These are phyloP conservation scores for Populus hybrid DNA, from an alignment of 441 rosid genomes.

Conservation along the genomic window DNA sequence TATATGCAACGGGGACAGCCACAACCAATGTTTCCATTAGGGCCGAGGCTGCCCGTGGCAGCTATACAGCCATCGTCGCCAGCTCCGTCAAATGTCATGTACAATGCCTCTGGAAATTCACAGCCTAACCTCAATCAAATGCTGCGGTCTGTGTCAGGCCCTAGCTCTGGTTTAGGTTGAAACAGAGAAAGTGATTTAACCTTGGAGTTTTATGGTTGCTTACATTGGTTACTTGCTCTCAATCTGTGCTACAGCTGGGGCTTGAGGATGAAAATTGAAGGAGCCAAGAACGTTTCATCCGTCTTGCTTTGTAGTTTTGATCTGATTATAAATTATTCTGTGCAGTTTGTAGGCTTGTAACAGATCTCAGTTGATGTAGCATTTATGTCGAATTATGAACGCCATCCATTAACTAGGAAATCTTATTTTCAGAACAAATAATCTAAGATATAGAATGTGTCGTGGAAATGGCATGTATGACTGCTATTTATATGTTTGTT, in stretches of 20 bases:
- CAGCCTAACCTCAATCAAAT: conserved; percentile 54
- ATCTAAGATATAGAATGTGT: conserved; percentile 15
- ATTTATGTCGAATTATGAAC: conserved; percentile 16
- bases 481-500: too few species aligned
- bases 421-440: conserved; percentile 13
- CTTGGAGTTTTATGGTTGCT: conserved; percentile 1
- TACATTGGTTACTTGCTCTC: conserved; percentile 6
- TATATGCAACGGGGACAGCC: conserved; percentile 56
- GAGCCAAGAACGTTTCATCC: conserved; percentile 9
- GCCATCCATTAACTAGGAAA: conserved; percentile 13
- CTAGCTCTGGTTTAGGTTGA: conserved; percentile 64
- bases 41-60: conserved; percentile 71
- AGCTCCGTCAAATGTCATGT: conserved; percentile 54
- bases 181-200: conserved; percentile 2
- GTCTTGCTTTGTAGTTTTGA: conserved; percentile 7
- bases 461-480: background rate
- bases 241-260: conserved; percentile 14
- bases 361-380: conserved; percentile 2
- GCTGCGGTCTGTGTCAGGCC: conserved; percentile 63
- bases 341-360: conserved; percentile 25
- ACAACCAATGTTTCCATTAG: conserved; percentile 61
- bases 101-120: conserved; percentile 49
- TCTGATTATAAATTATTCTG: conserved; percentile 12
- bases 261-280: background rate
- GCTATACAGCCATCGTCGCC: conserved; percentile 76